Evolutionary conservation across 306 rosid genomes (phyloP), one percentile per base, ranked within the genome.

Genomic region (Prunus davidiana): DNA sequence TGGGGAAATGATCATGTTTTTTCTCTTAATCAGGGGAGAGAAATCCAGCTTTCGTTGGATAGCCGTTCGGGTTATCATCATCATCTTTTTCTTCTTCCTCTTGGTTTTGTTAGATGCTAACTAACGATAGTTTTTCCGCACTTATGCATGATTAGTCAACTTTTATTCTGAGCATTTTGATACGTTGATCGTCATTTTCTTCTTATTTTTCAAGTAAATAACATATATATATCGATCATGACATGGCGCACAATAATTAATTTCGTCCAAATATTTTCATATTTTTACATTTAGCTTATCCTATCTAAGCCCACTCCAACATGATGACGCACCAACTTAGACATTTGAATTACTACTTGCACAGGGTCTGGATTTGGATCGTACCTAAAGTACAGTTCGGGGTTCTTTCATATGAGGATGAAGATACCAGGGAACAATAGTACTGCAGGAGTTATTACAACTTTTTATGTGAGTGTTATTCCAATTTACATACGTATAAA

Each of bases 401-500:
- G 93, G 61, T 78, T 81, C 8, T 85, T 89, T 69, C 69, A 80
- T 34, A 0, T 87, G 85, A 79, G 76, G 82, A 85, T 81, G 71
- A 87, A 87, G 76, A 64, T 89, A 60, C 91, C 91, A n/a, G 43
- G 15, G 10, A 85, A 82, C 47, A 64, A 87, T 61, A 5, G 14
- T 63, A 79, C 89, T 64, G 84, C 88, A 4, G 91, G 93, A 79
- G 87, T 87, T 69, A 81, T 89, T 57, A 83, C 88, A 4, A 82
- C 86, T 51, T 87, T 45, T 30, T 89, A 87, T 25, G 93, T 87
- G 25, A 85, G 77, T 71, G 25, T 34, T 22, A 2, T 22, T 34
- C 13, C 8, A 0, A 3, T 28, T 25, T 20, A 15, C 64, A 15
- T 47, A 28, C 7, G 7, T 1, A 38, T 38, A 38, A 38, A 71